Conservation (phyloP, 768 basidiomycete genomes). For the Harrya chromipes region DNA sequence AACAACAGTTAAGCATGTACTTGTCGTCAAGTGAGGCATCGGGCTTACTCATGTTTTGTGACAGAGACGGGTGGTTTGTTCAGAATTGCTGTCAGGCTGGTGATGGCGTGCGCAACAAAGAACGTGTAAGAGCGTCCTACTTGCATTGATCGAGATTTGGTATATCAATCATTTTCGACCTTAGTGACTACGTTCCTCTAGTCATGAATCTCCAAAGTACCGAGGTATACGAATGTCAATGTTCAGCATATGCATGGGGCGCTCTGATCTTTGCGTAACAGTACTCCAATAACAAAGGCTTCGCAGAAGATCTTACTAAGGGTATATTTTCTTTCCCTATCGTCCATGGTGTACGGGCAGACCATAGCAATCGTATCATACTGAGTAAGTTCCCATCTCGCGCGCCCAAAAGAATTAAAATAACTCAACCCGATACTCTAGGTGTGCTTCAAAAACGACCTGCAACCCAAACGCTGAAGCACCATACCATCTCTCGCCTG, state of each 20-base stretch:
- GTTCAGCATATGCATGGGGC: too few species aligned
- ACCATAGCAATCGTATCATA: constrained; percentile 73
- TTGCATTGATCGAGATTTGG: too few species aligned
- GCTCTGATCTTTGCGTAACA: constrained; percentile 22
- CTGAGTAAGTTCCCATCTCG: constrained; percentile 55
- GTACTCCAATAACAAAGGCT: constrained; percentile 66
- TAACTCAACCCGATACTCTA: constrained; percentile 26
- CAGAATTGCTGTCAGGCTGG: constrained; percentile 87
- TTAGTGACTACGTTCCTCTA: constrained; percentile 85
- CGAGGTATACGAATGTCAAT: constrained; percentile 47
- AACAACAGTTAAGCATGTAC: constrained; percentile 70
- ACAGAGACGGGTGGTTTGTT: constrained; percentile 94
- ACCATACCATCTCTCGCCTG: constrained; percentile 78
- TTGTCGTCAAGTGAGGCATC: constrained; percentile 49
- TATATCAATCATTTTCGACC: neutral
- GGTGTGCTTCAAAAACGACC: constrained; percentile 94
- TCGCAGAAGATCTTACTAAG: constrained; percentile 74
- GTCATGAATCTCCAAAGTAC: constrained; percentile 92
- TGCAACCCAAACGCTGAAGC: constrained; percentile 76
- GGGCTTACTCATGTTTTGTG: neutral
- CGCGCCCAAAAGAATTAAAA: neutral
- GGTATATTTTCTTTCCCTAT: constrained; percentile 82
- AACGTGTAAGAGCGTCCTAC: constrained; percentile 49
- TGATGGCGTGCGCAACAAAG: constrained; percentile 85
- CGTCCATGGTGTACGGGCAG: constrained; percentile 76